A percentile compares a stretch with the other conserved stretches of the same genome.
These are phyloP conservation scores for Patellaria atrata DNA, from an alignment of 495 filamentous ascomycete species.

Conservation along the genomic window DNA sequence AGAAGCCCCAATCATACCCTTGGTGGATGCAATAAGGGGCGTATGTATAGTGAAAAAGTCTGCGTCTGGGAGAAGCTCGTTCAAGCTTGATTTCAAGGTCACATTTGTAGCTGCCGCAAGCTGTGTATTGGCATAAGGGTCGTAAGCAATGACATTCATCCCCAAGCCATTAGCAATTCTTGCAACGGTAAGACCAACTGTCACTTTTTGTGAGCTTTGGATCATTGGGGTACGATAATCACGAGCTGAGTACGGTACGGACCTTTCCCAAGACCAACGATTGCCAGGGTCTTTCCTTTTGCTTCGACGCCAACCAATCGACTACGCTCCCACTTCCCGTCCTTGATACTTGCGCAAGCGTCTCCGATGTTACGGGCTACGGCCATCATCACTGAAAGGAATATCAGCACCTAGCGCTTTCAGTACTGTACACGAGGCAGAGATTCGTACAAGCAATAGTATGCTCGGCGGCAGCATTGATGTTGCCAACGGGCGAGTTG, in stretches of 20 bases:
- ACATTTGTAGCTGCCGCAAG: conserved; percentile 45
- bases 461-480: conserved; percentile 55
- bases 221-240: background rate
- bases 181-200: conserved; percentile 56
- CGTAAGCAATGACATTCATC: conserved; percentile 50
- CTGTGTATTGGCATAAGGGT: conserved; percentile 51
- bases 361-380: conserved; percentile 49
- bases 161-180: conserved; percentile 52
- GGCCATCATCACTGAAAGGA: conserved; percentile 41
- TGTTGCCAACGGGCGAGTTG: conserved; percentile 55
- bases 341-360: conserved; percentile 42
- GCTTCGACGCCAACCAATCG: conserved; percentile 55
- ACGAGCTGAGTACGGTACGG: background rate
- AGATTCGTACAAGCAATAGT: conserved; percentile 36
- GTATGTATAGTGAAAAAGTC: conserved; percentile 69
- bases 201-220: conserved; percentile 2
- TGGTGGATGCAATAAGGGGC: conserved; percentile 54
- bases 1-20: conserved; percentile 44
- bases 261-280: conserved; percentile 57
- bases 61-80: conserved; percentile 41
- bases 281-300: conserved; percentile 50
- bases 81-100: conserved; percentile 35
- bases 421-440: no score
- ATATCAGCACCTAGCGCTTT: conserved; percentile 2
- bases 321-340: conserved; percentile 53